Base-by-base conservation (phyloP, 192 early-diverging fungal species). In the Fimicolochytrium jonesii region DNA sequence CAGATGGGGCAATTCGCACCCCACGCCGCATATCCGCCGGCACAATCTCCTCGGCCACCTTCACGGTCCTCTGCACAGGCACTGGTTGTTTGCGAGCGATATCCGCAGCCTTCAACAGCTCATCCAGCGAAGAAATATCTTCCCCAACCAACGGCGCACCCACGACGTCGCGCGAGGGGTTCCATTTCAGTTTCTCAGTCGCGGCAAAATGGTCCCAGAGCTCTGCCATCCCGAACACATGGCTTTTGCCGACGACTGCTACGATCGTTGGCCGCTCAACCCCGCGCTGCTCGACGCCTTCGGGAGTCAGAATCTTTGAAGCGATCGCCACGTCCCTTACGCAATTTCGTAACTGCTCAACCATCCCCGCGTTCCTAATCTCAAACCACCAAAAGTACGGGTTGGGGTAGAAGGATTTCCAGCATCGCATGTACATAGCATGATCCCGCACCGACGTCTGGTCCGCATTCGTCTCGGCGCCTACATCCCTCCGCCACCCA, bases 351-450 rank as follows among this genome's bases (percentile, higher is more conserved):
- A 66, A 6, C 11, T 30, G 26, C 7, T 66, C 56, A 15, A 56
- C 53, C 64, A 66, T 66, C n/a, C 53, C 55, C 10, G 64, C 64
- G 34, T 66, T 66, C 53, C 64, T 9, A 0, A 58, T n/a, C 53
- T 66, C 64, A 11, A 57, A 11, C 64, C 53, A 66, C 64, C 64
- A 66, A 49, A 66, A 66, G 25, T 48, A 58, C 20, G 53, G 32
- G 20, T 13, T 25, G 30, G 54, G 55, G 33, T 58, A 36, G 42
- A 66, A 66, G 1, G 54, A 31, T 30, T 54, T 49, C 64, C 64
- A 66, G 22, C 22, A 28, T 0, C 64, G 23, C 26, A 66, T n/a
- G 25, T 47, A 58, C 11, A 35, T 17, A 5, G 53, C 56, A 18
- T 48, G 56, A 29, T 66, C 64, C 37, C 31, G 23, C 6, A 66